Conservation (phyloP, 371 early-diverging fungal genomes). For the Chytridium lagenaria region DNA sequence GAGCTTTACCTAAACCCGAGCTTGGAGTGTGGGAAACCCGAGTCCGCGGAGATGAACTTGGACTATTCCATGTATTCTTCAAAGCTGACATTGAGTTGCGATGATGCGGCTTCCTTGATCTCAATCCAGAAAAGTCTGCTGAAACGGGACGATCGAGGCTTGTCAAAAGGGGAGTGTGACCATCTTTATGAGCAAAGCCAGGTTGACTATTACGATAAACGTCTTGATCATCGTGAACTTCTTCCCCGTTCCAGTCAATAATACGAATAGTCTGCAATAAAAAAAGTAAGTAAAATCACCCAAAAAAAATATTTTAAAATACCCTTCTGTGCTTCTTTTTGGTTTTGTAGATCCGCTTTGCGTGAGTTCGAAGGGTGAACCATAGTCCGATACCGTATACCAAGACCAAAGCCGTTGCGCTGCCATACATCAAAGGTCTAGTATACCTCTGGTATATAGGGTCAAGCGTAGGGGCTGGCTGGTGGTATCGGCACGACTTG, state of each 20-base stretch:
- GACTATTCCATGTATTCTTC: too few relatives aligned
- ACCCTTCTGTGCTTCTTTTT: conserved; percentile 36
- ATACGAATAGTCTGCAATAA: conserved; percentile 4
- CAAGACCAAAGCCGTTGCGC: conserved; percentile 82
- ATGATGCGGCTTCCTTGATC: background rate
- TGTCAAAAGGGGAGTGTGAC: background rate
- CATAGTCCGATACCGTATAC: conserved; percentile 91
- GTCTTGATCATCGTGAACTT: background rate
- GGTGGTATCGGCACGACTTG: conserved; percentile 50
- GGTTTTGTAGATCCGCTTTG: conserved; percentile 79
- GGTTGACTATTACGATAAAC: background rate
- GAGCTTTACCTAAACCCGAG: too few relatives aligned
- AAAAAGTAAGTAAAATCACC: conserved; percentile 7
- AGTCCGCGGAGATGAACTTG: too few relatives aligned
- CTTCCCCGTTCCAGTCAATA: background rate
- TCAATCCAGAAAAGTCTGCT: background rate
- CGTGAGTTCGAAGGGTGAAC: conserved; percentile 93
- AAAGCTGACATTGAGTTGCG: too few relatives aligned
- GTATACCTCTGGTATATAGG: conserved; percentile 82
- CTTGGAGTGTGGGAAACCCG: too few relatives aligned
- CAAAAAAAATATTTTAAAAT: conserved; percentile 18
- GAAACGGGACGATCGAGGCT: background rate
- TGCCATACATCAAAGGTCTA: conserved; percentile 86
- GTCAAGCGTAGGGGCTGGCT: conserved; percentile 76
- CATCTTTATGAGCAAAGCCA: background rate